Evolutionary conservation across 1,139 yeast genomes (phyloP), one percentile per base, ranked within the genome.

Genomic region (Nakaseomyces sp.): DNA sequence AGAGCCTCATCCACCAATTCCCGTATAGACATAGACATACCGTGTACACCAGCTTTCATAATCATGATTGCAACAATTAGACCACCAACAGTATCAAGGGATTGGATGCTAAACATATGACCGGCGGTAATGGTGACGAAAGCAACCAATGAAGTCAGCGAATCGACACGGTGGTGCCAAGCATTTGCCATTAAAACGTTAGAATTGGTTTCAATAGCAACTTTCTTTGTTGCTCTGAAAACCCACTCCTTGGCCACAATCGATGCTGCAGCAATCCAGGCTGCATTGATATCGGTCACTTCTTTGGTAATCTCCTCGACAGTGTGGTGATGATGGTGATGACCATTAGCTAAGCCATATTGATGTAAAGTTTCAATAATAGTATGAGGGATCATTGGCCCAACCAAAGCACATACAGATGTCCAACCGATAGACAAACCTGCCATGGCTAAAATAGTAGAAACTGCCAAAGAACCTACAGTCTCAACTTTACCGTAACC

Each of bases 131-230:
- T 93, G 0, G 97, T 87, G 3, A 79, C 74, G 24, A 89, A 74
- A 0, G 97, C 96, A n/a, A 91, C 97, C 33, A 84, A 72, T 0
- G 96, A 88, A 0, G 97, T 93, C 53, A 91, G 65, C 1, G 95
- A 83, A 61, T 91, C 98, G 12, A 89, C 89, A 51, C 98, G 74
- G 60, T 91, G 98, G 61, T 91, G 98, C 96, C 97, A 91, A 3
- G 98, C 98, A 59, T 91, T 91, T 5, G 98, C 98, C 42, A 86
- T 81, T 45, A 91, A 72, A 5, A 91, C 97, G 50, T 86, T 85
- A 1, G 96, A 87, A 57, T 85, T 82, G 25, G 88, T 77, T 47
- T 74, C 69, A 38, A 72, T 68, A 3, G 96, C 97, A 15, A 91
- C 79, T 51, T 77, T 76, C 68, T 81, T 74, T 0, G 98, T 91